A percentile compares a stretch with the other conserved stretches of the same genome.
phyloP scores from a whole-genome alignment of 192 early-diverging fungal genomes.

The Linnemannia zychae region DNA sequence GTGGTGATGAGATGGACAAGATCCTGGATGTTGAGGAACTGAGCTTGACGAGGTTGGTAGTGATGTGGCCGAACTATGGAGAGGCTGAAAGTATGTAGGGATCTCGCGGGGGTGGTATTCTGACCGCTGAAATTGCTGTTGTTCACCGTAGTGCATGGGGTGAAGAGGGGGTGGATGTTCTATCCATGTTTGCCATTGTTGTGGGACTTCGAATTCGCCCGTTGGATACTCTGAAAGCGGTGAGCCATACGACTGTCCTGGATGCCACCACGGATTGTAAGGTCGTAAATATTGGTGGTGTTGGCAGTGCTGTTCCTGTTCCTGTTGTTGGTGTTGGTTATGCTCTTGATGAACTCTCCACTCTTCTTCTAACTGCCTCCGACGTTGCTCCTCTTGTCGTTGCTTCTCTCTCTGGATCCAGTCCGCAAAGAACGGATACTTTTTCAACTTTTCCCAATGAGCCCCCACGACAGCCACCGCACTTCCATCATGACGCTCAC shows the following conservation, averaged over 20 bases:
- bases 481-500: neutral
- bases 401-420: conserved; percentile 36
- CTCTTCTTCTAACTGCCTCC: conserved; percentile 13
- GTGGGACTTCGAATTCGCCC: neutral
- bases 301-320: conserved; percentile 5
- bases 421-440: neutral
- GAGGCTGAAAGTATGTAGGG: neutral
- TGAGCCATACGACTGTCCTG: neutral
- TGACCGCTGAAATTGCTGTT: neutral
- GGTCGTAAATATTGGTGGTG: neutral
- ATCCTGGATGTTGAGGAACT: neutral
- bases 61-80: neutral
- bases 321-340: neutral
- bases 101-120: neutral
- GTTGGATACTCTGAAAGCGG: neutral
- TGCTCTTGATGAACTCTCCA: conserved; percentile 14
- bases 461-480: conserved; percentile 10
- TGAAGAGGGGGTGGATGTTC: neutral
- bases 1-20: neutral
- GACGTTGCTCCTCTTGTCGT: neutral
- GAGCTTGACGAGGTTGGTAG: neutral
- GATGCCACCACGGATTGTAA: neutral
- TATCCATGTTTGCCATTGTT: neutral
- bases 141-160: neutral
- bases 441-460: conserved; percentile 9